These are phyloP conservation scores for Podospora didyma DNA, from an alignment of 495 filamentous ascomycete species.

Conservation along the genomic window DNA sequence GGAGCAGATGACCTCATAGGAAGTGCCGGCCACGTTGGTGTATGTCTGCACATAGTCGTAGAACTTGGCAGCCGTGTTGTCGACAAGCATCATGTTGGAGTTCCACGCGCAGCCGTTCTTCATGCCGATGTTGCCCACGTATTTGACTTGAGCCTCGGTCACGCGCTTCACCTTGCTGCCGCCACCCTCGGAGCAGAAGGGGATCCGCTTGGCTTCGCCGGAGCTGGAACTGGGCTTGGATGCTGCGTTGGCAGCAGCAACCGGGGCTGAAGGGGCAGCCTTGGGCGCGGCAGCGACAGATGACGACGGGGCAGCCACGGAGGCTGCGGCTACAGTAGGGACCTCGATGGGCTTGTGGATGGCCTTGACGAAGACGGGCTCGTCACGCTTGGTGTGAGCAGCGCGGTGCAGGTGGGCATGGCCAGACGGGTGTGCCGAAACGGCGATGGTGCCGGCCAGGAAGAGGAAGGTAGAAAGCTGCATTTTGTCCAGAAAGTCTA, in stretches of 20 bases:
- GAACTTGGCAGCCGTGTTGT: constrained; percentile 28
- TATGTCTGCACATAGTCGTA: constrained; percentile 37
- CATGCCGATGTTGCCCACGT: constrained; percentile 32
- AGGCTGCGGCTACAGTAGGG: neutral
- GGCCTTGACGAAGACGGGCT: constrained; percentile 20
- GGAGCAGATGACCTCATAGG: constrained; percentile 28
- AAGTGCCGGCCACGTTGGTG: constrained; percentile 22
- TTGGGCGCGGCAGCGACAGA: constrained; percentile 1
- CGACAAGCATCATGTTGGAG: constrained; percentile 36
- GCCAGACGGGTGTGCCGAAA: constrained; percentile 27
- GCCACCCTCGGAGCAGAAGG: constrained; percentile 28
- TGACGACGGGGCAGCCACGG: no score
- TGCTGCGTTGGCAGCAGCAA: neutral
- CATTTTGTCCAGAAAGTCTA: constrained; percentile 20
- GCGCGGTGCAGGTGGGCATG: constrained; percentile 30
- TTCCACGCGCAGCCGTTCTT: constrained; percentile 26
- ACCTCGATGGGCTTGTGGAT: constrained; percentile 13
- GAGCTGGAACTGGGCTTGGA: neutral
- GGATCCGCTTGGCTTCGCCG: constrained; percentile 1
- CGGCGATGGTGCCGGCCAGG: constrained; percentile 25
- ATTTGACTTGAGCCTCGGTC: constrained; percentile 30
- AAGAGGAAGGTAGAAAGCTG: constrained; percentile 25
- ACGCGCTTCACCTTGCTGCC: constrained; percentile 31
- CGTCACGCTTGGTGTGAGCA: constrained; percentile 17
- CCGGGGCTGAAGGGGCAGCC: no score